phyloP scores from a whole-genome alignment of 2,329 filamentous ascomycete genomes.

The Talaromyces islandicus region DNA sequence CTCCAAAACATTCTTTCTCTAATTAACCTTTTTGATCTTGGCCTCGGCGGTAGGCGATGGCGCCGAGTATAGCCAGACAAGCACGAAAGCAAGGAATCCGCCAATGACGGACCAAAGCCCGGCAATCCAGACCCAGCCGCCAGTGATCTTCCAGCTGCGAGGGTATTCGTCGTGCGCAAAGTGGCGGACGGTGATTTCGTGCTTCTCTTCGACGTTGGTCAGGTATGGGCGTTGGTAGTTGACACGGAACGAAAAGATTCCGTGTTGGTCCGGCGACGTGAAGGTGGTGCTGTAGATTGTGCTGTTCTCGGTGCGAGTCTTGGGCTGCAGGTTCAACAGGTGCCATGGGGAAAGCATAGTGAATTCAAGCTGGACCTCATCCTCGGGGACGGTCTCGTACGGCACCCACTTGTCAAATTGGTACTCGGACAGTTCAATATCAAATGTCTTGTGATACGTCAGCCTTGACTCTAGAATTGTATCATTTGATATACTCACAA shows the following conservation, averaged over 20 bases:
- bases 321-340: constrained; percentile 65
- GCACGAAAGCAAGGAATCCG: constrained; percentile 80
- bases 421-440: constrained; percentile 86
- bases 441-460: constrained; percentile 58
- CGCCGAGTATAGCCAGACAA: constrained; percentile 77
- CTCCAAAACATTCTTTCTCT: not conserved
- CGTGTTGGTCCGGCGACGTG: constrained; percentile 88
- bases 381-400: constrained; percentile 62
- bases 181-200: constrained; percentile 88
- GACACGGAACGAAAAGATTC: constrained; percentile 96
- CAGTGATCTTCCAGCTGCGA: constrained; percentile 80
- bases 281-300: constrained; percentile 72
- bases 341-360: constrained; percentile 98
- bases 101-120: constrained; percentile 78
- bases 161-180: constrained; percentile 97
- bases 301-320: constrained; percentile 56
- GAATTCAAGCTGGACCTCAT: constrained; percentile 89
- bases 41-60: constrained; percentile 35
- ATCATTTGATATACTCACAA: constrained; percentile 55
- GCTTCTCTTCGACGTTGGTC: constrained; percentile 86
- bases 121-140: constrained; percentile 89
- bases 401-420: constrained; percentile 66
- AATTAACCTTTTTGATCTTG: constrained; percentile 39
- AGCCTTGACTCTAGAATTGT: not conserved
- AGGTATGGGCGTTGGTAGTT: constrained; percentile 96